phyloP scores from a whole-genome alignment of 208 protist species.

The Acanthamoeba triangularis region DNA sequence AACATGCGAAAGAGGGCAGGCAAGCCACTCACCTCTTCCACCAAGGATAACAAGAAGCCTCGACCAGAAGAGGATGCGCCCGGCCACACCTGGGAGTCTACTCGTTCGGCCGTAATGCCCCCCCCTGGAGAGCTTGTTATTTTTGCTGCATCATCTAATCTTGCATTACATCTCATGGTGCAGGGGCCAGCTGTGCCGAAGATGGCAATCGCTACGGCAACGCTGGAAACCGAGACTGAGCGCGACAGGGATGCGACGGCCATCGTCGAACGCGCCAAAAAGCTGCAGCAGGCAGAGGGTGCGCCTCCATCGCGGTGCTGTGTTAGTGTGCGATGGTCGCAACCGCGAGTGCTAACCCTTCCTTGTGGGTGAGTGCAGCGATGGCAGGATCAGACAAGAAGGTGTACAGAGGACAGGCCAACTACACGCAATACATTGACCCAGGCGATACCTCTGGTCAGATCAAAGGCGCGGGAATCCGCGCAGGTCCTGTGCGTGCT shows the following conservation, averaged over 20 bases:
- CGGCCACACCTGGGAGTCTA: background rate
- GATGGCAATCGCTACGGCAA: constrained; percentile 53
- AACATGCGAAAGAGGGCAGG: constrained; percentile 24
- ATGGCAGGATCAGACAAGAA: constrained; percentile 9
- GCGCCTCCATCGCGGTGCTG: background rate
- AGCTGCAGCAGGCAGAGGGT: constrained; percentile 53
- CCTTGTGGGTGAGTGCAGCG: background rate
- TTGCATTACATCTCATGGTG: background rate
- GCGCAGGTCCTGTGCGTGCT: constrained; percentile 85
- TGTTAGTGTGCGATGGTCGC: background rate
- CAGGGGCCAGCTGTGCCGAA: background rate
- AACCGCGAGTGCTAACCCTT: background rate
- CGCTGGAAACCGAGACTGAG: constrained; percentile 46
- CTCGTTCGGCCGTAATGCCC: background rate
- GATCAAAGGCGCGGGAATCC: constrained; percentile 50
- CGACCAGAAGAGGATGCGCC: background rate
- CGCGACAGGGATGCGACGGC: constrained; percentile 79
- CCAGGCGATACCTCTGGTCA: constrained; percentile 39
- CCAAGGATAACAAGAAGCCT: constrained; percentile 7
- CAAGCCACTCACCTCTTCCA: background rate
- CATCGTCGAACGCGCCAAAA: constrained; percentile 74
- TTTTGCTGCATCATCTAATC: no score
- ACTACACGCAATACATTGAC: constrained; percentile 73
- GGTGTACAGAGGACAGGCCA: constrained; percentile 76
- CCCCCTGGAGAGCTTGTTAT: background rate